Evolutionary conservation across 345 rosid species (phyloP).

Genomic region (Brassica nigra): DNA sequence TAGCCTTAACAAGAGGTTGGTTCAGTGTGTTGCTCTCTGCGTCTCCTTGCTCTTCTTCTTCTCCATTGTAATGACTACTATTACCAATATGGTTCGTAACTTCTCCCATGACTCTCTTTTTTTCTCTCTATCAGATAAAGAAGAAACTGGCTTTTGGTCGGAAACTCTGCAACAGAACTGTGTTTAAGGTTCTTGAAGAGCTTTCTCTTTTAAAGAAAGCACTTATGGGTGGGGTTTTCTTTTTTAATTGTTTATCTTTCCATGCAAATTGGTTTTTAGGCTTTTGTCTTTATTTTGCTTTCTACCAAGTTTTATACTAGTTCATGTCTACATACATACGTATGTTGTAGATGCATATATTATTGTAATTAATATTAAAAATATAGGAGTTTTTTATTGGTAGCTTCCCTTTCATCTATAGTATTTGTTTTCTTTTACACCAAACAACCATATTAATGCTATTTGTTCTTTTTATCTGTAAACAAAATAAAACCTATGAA

Average conservation of each 20-base stretch:
- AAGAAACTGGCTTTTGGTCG: conserved; percentile 37
- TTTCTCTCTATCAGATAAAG: conserved; percentile 15
- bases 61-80: conserved; percentile 39
- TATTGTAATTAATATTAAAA: too few species aligned
- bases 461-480: background rate
- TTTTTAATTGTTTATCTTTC: background rate
- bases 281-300: conserved; percentile 24
- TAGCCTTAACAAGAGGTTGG: conserved; percentile 76
- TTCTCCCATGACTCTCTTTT: conserved; percentile 48
- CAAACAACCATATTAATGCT: background rate
- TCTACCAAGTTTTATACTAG: conserved; percentile 1
- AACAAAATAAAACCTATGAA: background rate
- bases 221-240: background rate
- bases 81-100: conserved; percentile 22
- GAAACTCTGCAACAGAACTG: conserved; percentile 36
- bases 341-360: background rate
- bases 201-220: conserved; percentile 23
- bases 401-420: background rate
- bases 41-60: conserved; percentile 59
- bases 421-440: background rate
- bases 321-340: conserved; percentile 6
- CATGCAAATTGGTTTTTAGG: conserved; percentile 8
- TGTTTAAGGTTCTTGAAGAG: conserved; percentile 34
- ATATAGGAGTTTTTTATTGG: background rate
- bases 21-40: conserved; percentile 61